phyloP scores from a whole-genome alignment of 306 rosid species.

The Mucuna pruriens region DNA sequence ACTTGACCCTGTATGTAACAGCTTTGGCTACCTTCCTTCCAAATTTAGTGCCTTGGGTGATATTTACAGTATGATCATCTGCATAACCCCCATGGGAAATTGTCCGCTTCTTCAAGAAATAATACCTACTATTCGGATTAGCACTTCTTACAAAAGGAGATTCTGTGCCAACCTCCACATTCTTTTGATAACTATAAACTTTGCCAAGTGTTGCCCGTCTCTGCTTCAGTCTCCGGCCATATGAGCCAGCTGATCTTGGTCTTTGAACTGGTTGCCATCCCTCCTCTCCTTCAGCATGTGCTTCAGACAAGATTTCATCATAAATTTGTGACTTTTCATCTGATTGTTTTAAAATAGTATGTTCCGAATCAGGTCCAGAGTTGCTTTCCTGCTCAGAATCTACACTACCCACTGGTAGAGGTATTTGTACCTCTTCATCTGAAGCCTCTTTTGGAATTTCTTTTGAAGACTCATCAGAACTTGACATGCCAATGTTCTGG shows the following conservation, averaged over 20 bases:
- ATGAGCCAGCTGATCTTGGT: slow-evolving; percentile 84
- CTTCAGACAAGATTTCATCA: slow-evolving; percentile 61
- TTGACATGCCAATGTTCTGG: slow-evolving; percentile 50
- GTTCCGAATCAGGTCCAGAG: slow-evolving; percentile 60
- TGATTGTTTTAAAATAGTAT: slow-evolving; percentile 49
- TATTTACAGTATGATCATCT: slow-evolving; percentile 60
- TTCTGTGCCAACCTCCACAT: slow-evolving; percentile 60
- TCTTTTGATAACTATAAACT: slow-evolving; percentile 77
- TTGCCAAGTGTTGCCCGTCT: slow-evolving; percentile 82
- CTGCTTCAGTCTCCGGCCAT: slow-evolving; percentile 79
- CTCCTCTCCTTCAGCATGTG: slow-evolving; percentile 77
- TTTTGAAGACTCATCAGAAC: slow-evolving; percentile 77
- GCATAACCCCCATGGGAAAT: slow-evolving; percentile 69
- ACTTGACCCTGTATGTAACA: slow-evolving; percentile 88
- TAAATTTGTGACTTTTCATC: slow-evolving; percentile 56
- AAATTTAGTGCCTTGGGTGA: slow-evolving; percentile 77
- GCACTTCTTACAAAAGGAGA: slow-evolving; percentile 55
- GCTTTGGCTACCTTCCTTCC: slow-evolving; percentile 83
- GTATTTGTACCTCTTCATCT: slow-evolving; percentile 66
- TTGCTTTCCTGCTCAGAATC: slow-evolving; percentile 61
- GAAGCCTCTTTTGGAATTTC: slow-evolving; percentile 75
- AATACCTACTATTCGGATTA: slow-evolving; percentile 65
- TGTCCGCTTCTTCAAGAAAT: slow-evolving; percentile 78
- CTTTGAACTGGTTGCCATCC: slow-evolving; percentile 99
- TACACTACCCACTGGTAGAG: slow-evolving; percentile 48